Base-by-base conservation (phyloP, 257 asterid genomes). In the Thymus quinquecostatus region DNA sequence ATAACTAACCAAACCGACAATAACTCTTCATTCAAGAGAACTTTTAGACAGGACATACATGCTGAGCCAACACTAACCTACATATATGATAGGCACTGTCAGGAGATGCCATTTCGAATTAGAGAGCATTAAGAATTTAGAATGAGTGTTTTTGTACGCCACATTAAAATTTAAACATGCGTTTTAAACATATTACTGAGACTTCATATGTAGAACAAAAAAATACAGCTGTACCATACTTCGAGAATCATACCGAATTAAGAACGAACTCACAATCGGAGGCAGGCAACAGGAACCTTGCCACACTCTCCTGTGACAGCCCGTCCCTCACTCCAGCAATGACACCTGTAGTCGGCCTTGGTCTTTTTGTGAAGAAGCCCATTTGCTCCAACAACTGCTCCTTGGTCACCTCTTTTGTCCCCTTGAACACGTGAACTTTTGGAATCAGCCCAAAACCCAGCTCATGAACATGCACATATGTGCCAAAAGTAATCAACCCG, bases 301-400 rank as follows among this genome's bases (percentile, higher is more conserved):
- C 69, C 82, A 95, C 85, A 79, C 98, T 95, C 82, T 95, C 98
- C 68, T 79, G 95, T 9, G 99, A 87, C 68, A 95, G 82, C 67
- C 98, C 98, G 66, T 95, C 99, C 73, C 92, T 89, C 34, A 81
- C 88, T 74, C 98, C 99, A n/a, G 96, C 99, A 72, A 95, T 84
- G 77, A 92, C 97, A 73, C 99, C 99, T 3, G 84, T 54, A 64
- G 86, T 70, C 12, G 98, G 97, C 83, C 89, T 88, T 27, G 93
- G 95, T 79, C 83, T 91, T 70, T 89, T 86, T 2, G 84, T 76
- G 75, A 95, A 92, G 87, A 95, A 95, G 60, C 97, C 99, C 97
- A 95, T 85, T 80, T 83, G 97, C 75, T 95, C 99, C 92, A 95
- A 75, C 77, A 95, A 81, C 77, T 88, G 92, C 68, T 95, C 98